Evolutionary conservation across 345 rosid genomes (phyloP).

Genomic region (Rhizophora mangle): DNA sequence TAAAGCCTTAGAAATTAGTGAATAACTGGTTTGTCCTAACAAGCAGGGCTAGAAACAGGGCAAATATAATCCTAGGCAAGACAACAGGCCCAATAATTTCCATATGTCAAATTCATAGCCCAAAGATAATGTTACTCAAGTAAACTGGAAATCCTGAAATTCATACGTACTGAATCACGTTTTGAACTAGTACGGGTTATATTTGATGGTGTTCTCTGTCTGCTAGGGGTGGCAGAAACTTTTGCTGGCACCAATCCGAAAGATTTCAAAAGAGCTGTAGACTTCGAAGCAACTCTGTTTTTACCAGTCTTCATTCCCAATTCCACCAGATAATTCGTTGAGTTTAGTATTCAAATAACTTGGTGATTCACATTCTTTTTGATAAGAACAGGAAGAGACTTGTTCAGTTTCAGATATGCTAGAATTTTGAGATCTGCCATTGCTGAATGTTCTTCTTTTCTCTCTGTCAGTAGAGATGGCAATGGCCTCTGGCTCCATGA

Average conservation of each 20-base stretch:
- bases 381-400: constrained; percentile 13
- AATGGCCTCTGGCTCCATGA: constrained; percentile 38
- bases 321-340: not conserved
- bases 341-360: constrained; percentile 3
- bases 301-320: constrained; percentile 39
- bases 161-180: constrained; percentile 23
- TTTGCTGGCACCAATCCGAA: constrained; percentile 35
- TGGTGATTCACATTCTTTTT: constrained; percentile 10
- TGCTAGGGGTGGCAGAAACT: constrained; percentile 18
- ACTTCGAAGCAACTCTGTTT: constrained; percentile 27
- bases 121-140: too few relatives aligned
- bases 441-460: constrained; percentile 21
- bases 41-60: too few relatives aligned
- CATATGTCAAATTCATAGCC: too few relatives aligned
- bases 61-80: too few relatives aligned
- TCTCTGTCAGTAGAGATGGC: constrained; percentile 29
- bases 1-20: too few relatives aligned
- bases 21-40: too few relatives aligned
- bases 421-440: constrained; percentile 22
- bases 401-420: constrained; percentile 21
- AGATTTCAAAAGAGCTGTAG: constrained; percentile 34
- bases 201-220: constrained; percentile 14
- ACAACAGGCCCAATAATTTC: too few relatives aligned
- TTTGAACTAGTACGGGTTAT: constrained; percentile 27
- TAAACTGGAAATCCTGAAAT: too few relatives aligned